Conservation (phyloP, 106 monocot genomes). For the Dendrobium huoshanense region DNA sequence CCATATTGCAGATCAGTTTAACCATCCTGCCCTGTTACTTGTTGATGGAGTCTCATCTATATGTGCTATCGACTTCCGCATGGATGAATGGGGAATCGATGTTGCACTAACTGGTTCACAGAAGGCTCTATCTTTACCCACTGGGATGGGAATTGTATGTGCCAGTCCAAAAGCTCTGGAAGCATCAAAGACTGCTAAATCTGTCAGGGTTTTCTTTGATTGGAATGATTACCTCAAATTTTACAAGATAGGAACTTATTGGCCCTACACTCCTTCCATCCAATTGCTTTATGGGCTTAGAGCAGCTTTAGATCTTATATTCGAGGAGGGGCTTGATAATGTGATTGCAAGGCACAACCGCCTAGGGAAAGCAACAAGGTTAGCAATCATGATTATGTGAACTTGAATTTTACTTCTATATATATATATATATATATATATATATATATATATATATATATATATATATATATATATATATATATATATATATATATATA, state of each 20-base stretch:
- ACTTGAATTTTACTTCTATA: background rate
- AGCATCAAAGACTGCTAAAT: conserved; percentile 79
- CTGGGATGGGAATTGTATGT: conserved; percentile 80
- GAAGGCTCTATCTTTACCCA: conserved; percentile 87
- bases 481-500: too few species aligned
- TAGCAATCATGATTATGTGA: background rate
- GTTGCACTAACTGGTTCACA: conserved; percentile 88
- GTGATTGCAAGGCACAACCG: conserved; percentile 73
- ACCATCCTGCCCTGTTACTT: conserved; percentile 68
- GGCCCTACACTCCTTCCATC: conserved; percentile 93
- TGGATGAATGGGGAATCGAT: conserved; percentile 96
- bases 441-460: background rate
- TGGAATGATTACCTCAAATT: conserved; percentile 90
- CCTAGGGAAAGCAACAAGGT: conserved; percentile 86
- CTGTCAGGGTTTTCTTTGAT: conserved; percentile 81
- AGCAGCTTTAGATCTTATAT: conserved; percentile 74
- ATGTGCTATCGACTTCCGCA: conserved; percentile 81
- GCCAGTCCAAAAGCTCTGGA: conserved; percentile 89
- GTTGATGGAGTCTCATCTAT: conserved; percentile 94
- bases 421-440: too few species aligned
- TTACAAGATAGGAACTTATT: conserved; percentile 76
- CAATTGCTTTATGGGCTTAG: conserved; percentile 86
- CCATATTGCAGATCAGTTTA: conserved; percentile 48
- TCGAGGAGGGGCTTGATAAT: conserved; percentile 90
- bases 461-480: too few species aligned